Base-by-base conservation (phyloP, 2,329 filamentous ascomycete genomes). In the Coniochaeta ligniaria region DNA sequence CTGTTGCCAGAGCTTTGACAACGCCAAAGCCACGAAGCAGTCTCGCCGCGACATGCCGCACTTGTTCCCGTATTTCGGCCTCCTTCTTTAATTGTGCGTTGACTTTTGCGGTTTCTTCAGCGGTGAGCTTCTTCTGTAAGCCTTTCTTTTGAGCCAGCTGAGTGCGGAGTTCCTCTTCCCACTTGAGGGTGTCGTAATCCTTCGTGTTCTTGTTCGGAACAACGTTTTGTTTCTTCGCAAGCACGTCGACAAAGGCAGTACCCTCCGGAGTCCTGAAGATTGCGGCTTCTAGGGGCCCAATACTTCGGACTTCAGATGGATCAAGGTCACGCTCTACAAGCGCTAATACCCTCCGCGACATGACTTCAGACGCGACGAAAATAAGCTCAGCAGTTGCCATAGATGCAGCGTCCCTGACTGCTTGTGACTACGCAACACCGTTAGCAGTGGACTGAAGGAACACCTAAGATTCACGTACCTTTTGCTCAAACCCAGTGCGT, bases 91-190 rank as follows among this genome's bases (percentile, higher is more conserved):
- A 78, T 69, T 99, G 95, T 7, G 91, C 89, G 59, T 95, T 94
- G 61, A 98, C 90, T 74, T 96, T 98, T 33, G 88, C 84, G 66
- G 89, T 88, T 69, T 99, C 94, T 38, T 98, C 95, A 0, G 91
- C 76, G 0, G 91, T 95, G 11, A 98, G 84, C 75, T 97, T 99
- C 77, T 92, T 94, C 67, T 92, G 86, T 62, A 90, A 85, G 1
- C 94, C 94, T 73, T 94, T 96, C 79, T 98, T 99, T 71, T 91
- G 83, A n/a, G 93, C 92, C 45, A 99, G 76, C 68, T 97, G 92
- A 43, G 86, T 83, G 61, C 93, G 83, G 8, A 99, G 81, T 65
- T 99, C 95, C 72, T 94, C 90, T 74, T 99, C 95, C 95, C 96
- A 99, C 74, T 96, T 97, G 45, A 97, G 75, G 1, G 92, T 96